phyloP scores from a whole-genome alignment of 768 basidiomycete genomes.

The Leucocoprinus birnbaumii region DNA sequence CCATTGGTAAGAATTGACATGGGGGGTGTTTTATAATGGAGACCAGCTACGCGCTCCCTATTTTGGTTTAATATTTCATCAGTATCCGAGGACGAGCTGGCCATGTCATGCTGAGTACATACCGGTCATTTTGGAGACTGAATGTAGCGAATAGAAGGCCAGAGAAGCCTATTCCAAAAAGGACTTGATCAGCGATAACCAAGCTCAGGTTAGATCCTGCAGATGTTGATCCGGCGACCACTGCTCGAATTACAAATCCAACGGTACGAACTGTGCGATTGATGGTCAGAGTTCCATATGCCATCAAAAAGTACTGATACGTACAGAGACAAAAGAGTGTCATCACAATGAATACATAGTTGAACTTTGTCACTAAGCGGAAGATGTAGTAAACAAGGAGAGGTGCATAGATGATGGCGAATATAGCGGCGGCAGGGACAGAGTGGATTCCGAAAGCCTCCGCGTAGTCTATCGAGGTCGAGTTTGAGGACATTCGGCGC shows the following conservation, averaged over 20 bases:
- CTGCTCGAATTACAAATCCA: conserved; percentile 38
- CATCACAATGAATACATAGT: conserved; percentile 30
- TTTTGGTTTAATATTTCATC: too few species aligned
- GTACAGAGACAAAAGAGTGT: conserved; percentile 36
- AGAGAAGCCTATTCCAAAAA: conserved; percentile 41
- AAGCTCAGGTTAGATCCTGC: conserved; percentile 28
- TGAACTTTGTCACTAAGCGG: conserved; percentile 27
- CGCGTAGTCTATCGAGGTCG: conserved; percentile 30
- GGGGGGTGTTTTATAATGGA: background rate
- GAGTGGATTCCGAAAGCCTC: conserved; percentile 30
- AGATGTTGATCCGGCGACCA: conserved; percentile 27
- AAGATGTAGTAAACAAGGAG: conserved; percentile 26
- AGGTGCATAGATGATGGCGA: conserved; percentile 31
- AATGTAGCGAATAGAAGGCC: conserved; percentile 41
- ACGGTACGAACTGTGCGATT: conserved; percentile 31
- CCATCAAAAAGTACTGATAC: conserved; percentile 15
- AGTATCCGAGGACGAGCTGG: too few species aligned
- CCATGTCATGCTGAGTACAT: conserved; percentile 8
- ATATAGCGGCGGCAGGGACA: conserved; percentile 29
- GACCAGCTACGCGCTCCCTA: background rate
- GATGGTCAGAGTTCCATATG: background rate
- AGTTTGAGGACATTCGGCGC: too few species aligned
- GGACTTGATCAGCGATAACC: conserved; percentile 34
- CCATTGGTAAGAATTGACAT: background rate
- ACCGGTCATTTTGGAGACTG: conserved; percentile 40